Evolutionary conservation across 192 early-diverging fungal genomes (phyloP).

Genomic region (Rhizoclosmatium sp.): DNA sequence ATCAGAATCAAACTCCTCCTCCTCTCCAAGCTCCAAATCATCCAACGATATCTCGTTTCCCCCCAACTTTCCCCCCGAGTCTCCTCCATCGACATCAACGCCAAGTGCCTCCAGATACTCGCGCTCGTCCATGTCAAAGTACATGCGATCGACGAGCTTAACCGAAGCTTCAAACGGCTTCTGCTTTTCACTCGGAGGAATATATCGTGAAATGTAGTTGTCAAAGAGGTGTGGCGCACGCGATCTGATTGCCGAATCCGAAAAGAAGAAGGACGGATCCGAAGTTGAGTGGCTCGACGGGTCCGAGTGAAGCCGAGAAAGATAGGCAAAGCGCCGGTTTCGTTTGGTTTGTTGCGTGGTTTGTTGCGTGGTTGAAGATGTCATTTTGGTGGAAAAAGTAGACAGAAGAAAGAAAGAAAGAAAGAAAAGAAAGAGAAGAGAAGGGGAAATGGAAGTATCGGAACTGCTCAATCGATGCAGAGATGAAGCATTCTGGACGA

Average conservation of each 20-base stretch:
- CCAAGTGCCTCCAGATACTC: constrained; percentile 8
- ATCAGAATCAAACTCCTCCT: constrained; percentile 25
- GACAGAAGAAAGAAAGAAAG: not conserved
- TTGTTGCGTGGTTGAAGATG: not conserved
- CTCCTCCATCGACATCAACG: not conserved
- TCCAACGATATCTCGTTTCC: not conserved
- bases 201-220: constrained; percentile 15
- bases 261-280: constrained; percentile 22
- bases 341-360: constrained; percentile 7
- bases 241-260: not conserved
- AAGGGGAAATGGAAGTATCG: not conserved
- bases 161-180: constrained; percentile 1
- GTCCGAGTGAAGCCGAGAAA: not conserved
- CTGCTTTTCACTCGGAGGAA: constrained; percentile 2
- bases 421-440: not conserved
- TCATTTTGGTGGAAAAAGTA: not conserved
- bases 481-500: constrained; percentile 31
- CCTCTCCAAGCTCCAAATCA: not conserved
- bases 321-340: constrained; percentile 15
- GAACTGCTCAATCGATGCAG: constrained; percentile 17
- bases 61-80: not conserved
- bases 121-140: constrained; percentile 20
- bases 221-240: constrained; percentile 21
- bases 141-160: constrained; percentile 31
- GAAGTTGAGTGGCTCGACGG: not conserved